phyloP scores from a whole-genome alignment of 2,329 filamentous ascomycete species.

The Fusarium gaditjirri region DNA sequence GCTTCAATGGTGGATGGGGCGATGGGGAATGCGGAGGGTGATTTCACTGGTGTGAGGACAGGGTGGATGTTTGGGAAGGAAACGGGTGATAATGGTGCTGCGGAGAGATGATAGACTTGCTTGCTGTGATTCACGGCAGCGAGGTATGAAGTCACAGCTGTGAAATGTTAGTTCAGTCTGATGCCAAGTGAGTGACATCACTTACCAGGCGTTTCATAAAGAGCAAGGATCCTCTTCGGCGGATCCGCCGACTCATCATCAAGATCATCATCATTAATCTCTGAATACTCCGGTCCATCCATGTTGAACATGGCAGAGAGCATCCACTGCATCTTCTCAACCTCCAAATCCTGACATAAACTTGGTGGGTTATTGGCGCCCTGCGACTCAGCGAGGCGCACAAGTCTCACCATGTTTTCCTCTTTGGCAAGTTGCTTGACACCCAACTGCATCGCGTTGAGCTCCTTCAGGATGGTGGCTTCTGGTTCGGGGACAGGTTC shows the following conservation, averaged over 20 bases:
- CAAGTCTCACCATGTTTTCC: conserved; percentile 10
- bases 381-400: conserved; percentile 11
- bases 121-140: conserved; percentile 25
- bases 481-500: background rate
- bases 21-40: conserved; percentile 51
- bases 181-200: rapidly evolving
- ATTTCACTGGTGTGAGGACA: conserved; percentile 52
- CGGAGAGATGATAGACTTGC: conserved; percentile 28
- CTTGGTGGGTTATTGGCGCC: background rate
- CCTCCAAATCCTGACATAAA: conserved; percentile 50
- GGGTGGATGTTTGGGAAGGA: conserved; percentile 55
- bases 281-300: conserved; percentile 35
- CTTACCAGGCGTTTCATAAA: conserved; percentile 32
- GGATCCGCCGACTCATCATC: conserved; percentile 40
- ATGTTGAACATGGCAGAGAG: conserved; percentile 64
- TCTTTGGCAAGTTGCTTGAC: conserved; percentile 14
- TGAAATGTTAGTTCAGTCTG: background rate
- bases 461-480: background rate
- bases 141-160: conserved; percentile 27
- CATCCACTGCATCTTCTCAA: conserved; percentile 70
- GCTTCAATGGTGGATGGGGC: conserved; percentile 57
- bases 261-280: conserved; percentile 2
- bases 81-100: conserved; percentile 39
- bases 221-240: conserved; percentile 24
- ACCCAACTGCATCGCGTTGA: conserved; percentile 15